A percentile compares a stretch with the other conserved stretches of the same genome.
Evolutionary conservation across 805 yeast species (phyloP).

Genomic region (Lipomyces yamadae): DNA sequence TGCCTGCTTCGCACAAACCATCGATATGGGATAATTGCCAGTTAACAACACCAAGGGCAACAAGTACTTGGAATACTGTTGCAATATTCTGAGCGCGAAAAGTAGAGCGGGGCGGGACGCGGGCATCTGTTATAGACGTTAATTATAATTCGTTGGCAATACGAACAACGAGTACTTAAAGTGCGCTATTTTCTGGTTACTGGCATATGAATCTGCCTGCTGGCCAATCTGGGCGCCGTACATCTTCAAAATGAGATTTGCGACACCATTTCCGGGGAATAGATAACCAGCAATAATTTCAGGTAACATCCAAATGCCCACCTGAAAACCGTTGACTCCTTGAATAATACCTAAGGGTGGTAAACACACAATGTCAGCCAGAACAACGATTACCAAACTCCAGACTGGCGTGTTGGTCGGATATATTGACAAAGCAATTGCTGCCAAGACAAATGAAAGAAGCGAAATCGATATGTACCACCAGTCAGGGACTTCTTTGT

Average conservation of each 20-base stretch:
- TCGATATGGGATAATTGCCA: conserved; percentile 48
- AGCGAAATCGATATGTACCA: conserved; percentile 47
- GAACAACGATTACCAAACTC: conserved; percentile 60
- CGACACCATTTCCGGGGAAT: conserved; percentile 64
- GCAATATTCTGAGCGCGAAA: conserved; percentile 59
- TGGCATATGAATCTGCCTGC: conserved; percentile 59
- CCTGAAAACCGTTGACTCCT: conserved; percentile 67
- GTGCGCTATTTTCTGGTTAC: conserved; percentile 63
- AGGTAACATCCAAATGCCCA: conserved; percentile 46
- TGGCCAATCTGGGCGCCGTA: conserved; percentile 57
- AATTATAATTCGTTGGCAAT: no score
- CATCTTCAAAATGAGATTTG: conserved; percentile 65
- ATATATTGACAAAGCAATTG: conserved; percentile 49
- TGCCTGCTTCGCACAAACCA: conserved; percentile 45
- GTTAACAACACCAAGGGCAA: conserved; percentile 54
- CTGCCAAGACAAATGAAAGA: conserved; percentile 45
- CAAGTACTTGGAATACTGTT: conserved; percentile 56
- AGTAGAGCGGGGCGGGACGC: conserved; percentile 56
- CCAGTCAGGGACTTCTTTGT: conserved; percentile 65
- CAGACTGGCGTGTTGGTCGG: conserved; percentile 62
- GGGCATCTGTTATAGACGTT: no score
- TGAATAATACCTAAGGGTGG: conserved; percentile 69
- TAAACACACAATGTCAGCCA: conserved; percentile 18
- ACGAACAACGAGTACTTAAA: no score
- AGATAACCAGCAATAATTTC: conserved; percentile 69